Evolutionary conservation across 2,329 filamentous ascomycete genomes (phyloP).

Genomic region (Zopfia rhizophila): DNA sequence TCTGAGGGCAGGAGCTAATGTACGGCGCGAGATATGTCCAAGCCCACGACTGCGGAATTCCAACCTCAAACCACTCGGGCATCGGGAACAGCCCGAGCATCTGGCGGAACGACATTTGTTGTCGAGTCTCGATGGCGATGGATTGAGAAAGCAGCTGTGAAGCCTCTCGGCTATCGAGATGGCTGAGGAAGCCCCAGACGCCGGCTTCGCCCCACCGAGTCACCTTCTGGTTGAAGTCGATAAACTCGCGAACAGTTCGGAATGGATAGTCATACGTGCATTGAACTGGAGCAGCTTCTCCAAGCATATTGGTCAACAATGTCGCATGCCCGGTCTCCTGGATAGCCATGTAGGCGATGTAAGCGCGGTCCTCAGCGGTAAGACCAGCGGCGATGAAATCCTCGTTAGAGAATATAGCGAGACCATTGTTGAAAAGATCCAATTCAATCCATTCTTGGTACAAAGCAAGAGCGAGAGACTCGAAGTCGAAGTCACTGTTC

Average conservation of each 20-base stretch:
- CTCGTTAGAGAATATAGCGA: slow-evolving; percentile 73
- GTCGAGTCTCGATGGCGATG: slow-evolving; percentile 81
- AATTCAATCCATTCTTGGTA: slow-evolving; percentile 90
- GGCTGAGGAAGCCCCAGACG: slow-evolving; percentile 82
- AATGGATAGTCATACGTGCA: slow-evolving; percentile 87
- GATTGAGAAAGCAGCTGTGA: slow-evolving; percentile 78
- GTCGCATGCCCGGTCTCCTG: slow-evolving; percentile 84
- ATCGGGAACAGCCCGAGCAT: slow-evolving; percentile 82
- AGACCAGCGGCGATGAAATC: slow-evolving; percentile 78
- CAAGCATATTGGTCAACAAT: slow-evolving; percentile 80
- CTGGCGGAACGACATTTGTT: slow-evolving; percentile 87
- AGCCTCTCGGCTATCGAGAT: slow-evolving; percentile 79
- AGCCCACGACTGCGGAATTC: slow-evolving; percentile 84
- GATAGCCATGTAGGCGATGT: slow-evolving; percentile 80
- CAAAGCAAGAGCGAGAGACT: slow-evolving; percentile 77
- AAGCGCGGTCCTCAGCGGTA: slow-evolving; percentile 72
- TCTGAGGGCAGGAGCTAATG: slow-evolving; percentile 78
- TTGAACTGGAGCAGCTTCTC: slow-evolving; percentile 73
- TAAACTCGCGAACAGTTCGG: slow-evolving; percentile 76
- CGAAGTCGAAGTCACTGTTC: slow-evolving; percentile 84
- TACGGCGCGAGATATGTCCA: slow-evolving; percentile 86
- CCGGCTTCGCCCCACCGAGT: slow-evolving; percentile 83
- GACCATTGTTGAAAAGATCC: slow-evolving; percentile 81
- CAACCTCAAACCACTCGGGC: slow-evolving; percentile 83
- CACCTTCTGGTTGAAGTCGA: slow-evolving; percentile 88